Evolutionary conservation across 2,329 filamentous ascomycete species (phyloP), one percentile per base, ranked within the genome.

Genomic region (Paecilomyces sp.): DNA sequence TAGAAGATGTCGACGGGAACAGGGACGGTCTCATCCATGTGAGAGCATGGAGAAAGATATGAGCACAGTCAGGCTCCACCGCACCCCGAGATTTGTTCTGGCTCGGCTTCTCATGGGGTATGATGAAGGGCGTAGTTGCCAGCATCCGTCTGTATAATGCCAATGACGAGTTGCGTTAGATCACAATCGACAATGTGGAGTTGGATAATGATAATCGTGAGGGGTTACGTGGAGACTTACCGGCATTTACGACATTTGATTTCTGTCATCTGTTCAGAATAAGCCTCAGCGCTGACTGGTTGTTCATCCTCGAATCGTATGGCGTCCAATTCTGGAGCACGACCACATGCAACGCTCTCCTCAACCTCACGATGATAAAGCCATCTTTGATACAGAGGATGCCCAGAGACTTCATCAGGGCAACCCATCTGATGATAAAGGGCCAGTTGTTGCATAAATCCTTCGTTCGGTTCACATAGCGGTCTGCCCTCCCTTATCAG

Each of bases 231-330:
- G 41, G 50, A 68, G 82, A 70, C 83, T 85, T 74, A 77, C 75
- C 94, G 87, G 82, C 94, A 99, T 77, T 93, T 97, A 71, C 92
- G 91, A 78, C 94, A 97, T 67, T 90, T 85, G 61, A 96, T 80
- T 71, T 92, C 88, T n/a, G 72, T 71, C 30, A 66, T 62, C 51
- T 61, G 66, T 56, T 68, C 69, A 18, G 60, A 60, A 53, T 63
- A 53, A 36, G 64, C 55, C 41, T 68, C 61, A 52, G 65, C 58
- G 57, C 63, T 64, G 22, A 64, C 59, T 18, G 64, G 64, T 67
- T 83, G 79, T 65, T 85, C 77, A 54, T 79, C 76, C 68, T 85
- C 83, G 70, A 97, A 97, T 52, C 89, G 85, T 56, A 97, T 87
- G 68, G 88, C 85, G 57, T 86, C 82, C 58, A 85, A 78, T 61